Conservation (phyloP, 164 flowering plant genomes). For the Akebia trifoliata region DNA sequence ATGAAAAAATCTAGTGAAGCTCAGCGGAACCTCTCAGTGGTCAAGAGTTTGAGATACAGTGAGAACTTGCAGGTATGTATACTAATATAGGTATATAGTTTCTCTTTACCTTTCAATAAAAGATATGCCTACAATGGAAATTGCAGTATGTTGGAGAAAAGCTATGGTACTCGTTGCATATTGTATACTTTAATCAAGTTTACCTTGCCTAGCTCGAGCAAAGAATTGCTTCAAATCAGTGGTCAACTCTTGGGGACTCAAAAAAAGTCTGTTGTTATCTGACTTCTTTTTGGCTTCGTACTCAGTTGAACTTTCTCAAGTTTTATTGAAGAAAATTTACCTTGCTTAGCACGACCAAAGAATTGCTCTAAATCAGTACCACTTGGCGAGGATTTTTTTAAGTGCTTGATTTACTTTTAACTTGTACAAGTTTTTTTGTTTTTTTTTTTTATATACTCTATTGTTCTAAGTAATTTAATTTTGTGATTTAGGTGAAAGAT, state of each 20-base stretch:
- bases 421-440: background rate
- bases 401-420: background rate
- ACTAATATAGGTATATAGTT: background rate
- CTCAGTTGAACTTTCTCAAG: background rate
- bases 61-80: conserved; percentile 85
- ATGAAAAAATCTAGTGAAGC: conserved; percentile 87
- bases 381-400: background rate
- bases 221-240: background rate
- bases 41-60: conserved; percentile 81
- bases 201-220: too few species aligned
- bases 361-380: background rate
- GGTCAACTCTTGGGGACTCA: background rate
- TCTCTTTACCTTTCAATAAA: background rate
- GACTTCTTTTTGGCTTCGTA: background rate
- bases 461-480: background rate
- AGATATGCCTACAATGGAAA: too few species aligned
- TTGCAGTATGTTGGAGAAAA: too few species aligned
- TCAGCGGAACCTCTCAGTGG: conserved; percentile 73
- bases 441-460: background rate
- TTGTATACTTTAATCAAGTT: too few species aligned
- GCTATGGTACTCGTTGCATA: too few species aligned
- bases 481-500: conserved; percentile 73
- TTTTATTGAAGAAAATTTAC: background rate
- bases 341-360: background rate
- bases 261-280: background rate